phyloP scores from a whole-genome alignment of 2,329 filamentous ascomycete genomes.

The Cladorrhinum sp. region DNA sequence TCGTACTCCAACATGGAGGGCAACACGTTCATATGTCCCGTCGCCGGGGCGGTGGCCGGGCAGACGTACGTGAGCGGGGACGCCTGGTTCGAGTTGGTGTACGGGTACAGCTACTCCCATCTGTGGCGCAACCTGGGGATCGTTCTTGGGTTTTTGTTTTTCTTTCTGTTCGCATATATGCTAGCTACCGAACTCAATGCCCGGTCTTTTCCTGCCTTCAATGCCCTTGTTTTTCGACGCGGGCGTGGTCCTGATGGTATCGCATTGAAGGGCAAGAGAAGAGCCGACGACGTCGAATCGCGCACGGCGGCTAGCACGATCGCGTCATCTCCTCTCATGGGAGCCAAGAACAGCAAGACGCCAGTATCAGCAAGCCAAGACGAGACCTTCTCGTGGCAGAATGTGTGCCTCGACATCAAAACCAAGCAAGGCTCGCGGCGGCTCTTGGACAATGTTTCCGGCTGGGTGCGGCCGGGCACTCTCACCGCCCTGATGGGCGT shows the following conservation, averaged over 20 bases:
- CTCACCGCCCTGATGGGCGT: constrained; percentile 62
- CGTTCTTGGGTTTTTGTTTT: constrained; percentile 44
- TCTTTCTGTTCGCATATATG: constrained; percentile 43
- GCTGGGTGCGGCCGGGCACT: constrained; percentile 71
- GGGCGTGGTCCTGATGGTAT: neutral
- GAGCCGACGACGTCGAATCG: constrained; percentile 34
- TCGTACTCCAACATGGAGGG: constrained; percentile 23
- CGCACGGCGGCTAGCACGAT: constrained; percentile 30
- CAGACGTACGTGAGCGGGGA: constrained; percentile 41
- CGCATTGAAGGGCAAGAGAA: neutral
- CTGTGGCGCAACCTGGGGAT: constrained; percentile 53
- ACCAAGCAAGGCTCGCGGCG: constrained; percentile 59
- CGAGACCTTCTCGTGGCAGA: constrained; percentile 63
- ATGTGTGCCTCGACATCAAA: constrained; percentile 56
- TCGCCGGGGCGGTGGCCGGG: constrained; percentile 45
- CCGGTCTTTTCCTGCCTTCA: neutral
- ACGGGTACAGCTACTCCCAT: constrained; percentile 44
- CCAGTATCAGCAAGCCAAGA: constrained; percentile 42
- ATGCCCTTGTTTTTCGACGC: neutral
- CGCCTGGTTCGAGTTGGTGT: constrained; percentile 41
- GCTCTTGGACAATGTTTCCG: constrained; percentile 65
- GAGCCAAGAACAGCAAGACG: neutral
- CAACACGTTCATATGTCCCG: constrained; percentile 35
- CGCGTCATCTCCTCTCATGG: neutral
- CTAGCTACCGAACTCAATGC: constrained; percentile 31